Evolutionary conservation across 768 basidiomycete genomes (phyloP).

Genomic region (Gyrodon lividus): DNA sequence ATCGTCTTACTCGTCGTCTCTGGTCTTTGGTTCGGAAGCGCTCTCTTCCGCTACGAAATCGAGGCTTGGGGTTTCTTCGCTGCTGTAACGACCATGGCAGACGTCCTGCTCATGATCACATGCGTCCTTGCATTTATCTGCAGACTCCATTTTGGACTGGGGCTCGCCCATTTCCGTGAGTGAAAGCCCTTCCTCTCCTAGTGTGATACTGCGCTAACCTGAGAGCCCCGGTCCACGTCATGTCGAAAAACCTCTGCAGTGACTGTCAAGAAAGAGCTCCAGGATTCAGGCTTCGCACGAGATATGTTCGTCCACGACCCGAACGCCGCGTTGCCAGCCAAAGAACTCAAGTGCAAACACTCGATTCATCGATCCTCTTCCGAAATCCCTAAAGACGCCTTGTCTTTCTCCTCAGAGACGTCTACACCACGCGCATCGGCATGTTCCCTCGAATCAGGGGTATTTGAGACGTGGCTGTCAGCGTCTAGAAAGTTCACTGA

Average conservation of each 20-base stretch:
- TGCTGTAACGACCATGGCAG: constrained; percentile 41
- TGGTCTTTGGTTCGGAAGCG: constrained; percentile 42
- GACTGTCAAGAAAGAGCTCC: constrained; percentile 15
- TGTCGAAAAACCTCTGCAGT: constrained; percentile 3
- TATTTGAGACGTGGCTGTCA: constrained; percentile 6
- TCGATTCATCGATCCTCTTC: not conserved
- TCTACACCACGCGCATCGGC: not conserved
- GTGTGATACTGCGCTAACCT: not conserved
- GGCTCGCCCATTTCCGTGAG: constrained; percentile 53
- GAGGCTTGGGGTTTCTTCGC: constrained; percentile 43
- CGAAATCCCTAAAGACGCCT: not conserved
- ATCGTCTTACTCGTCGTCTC: constrained; percentile 38
- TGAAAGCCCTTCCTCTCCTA: not conserved
- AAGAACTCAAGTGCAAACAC: not conserved
- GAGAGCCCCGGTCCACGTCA: not conserved
- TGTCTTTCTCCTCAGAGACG: not conserved
- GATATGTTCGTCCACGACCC: constrained; percentile 13
- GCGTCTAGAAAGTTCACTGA: not conserved
- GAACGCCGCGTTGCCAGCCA: no score
- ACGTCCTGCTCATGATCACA: constrained; percentile 40
- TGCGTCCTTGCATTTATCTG: constrained; percentile 47
- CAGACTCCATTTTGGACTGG: constrained; percentile 53
- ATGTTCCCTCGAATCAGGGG: not conserved
- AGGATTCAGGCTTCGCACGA: constrained; percentile 15
- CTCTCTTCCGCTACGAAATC: constrained; percentile 37